These are phyloP conservation scores for Trypanosoma cruzi DNA, from an alignment of 208 protist genomes.

Conservation along the genomic window DNA sequence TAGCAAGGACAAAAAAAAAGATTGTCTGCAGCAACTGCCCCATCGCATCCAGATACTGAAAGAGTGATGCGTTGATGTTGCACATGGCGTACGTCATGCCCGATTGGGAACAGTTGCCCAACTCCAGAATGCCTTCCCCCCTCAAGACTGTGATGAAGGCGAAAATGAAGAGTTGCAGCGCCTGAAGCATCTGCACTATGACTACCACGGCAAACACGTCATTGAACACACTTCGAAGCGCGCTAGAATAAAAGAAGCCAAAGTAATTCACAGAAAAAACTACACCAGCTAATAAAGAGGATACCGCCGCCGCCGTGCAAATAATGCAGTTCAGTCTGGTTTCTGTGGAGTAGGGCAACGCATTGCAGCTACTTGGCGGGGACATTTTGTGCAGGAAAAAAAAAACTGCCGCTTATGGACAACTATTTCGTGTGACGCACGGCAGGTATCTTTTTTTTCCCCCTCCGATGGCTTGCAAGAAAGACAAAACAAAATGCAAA, in stretches of 20 bases:
- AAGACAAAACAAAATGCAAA: constrained; percentile 4
- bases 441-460: background rate
- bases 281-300: background rate
- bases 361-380: background rate
- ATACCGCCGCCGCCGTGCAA: constrained; percentile 10
- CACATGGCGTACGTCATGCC: constrained; percentile 25
- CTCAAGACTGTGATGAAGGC: constrained; percentile 11
- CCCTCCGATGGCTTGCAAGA: background rate
- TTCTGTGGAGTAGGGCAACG: background rate
- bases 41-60: constrained; percentile 22
- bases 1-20: constrained; percentile 21
- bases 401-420: background rate
- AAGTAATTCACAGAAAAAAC: constrained; percentile 12
- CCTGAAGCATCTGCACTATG: constrained; percentile 18
- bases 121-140: background rate
- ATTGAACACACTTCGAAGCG: constrained; percentile 27
- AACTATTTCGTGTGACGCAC: background rate
- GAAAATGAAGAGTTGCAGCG: constrained; percentile 20
- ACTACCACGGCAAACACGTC: constrained; percentile 27
- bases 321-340: constrained; percentile 12
- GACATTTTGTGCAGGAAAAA: background rate
- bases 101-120: background rate
- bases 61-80: constrained; percentile 21
- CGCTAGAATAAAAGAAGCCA: constrained; percentile 10
- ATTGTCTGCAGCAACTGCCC: constrained; percentile 7